Conservation (phyloP, 164 flowering plant genomes). For the Tetracentron sinense region DNA sequence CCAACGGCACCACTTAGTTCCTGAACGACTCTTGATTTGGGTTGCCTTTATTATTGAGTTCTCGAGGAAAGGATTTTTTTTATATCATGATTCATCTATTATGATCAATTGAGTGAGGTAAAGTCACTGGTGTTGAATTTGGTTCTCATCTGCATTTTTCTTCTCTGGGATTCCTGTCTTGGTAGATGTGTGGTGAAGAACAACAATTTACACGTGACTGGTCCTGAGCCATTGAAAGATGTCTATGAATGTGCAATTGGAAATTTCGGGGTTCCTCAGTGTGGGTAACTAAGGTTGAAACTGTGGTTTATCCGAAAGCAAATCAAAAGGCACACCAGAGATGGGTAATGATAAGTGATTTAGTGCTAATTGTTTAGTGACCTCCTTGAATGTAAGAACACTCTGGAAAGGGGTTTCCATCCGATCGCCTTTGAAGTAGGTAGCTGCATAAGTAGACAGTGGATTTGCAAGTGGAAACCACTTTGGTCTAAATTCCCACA, state of each 20-base stretch:
- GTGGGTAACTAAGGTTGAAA: slow-evolving; percentile 84
- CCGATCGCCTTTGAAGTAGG: too few species aligned
- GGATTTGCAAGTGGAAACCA: too few species aligned
- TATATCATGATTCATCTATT: neutral
- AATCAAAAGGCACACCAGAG: slow-evolving; percentile 75
- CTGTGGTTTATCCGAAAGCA: slow-evolving; percentile 63
- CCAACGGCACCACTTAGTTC: too few species aligned
- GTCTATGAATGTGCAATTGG: slow-evolving; percentile 89
- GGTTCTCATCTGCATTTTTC: slow-evolving; percentile 24
- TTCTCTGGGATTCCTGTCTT: slow-evolving; percentile 35
- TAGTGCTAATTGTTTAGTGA: too few species aligned
- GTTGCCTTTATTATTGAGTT: too few species aligned
- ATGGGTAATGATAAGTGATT: too few species aligned
- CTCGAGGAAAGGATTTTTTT: too few species aligned
- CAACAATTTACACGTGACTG: slow-evolving; percentile 78
- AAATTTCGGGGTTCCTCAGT: slow-evolving; percentile 93
- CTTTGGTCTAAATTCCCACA: too few species aligned
- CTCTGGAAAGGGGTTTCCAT: too few species aligned
- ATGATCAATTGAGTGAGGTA: neutral
- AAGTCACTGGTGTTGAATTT: neutral
- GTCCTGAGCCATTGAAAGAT: slow-evolving; percentile 59
- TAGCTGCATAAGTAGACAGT: too few species aligned
- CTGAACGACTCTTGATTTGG: too few species aligned
- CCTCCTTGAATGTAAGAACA: too few species aligned
- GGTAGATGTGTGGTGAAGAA: slow-evolving; percentile 93